Conservation (phyloP, 768 basidiomycete species). For the Rhodotorula toruloides region DNA sequence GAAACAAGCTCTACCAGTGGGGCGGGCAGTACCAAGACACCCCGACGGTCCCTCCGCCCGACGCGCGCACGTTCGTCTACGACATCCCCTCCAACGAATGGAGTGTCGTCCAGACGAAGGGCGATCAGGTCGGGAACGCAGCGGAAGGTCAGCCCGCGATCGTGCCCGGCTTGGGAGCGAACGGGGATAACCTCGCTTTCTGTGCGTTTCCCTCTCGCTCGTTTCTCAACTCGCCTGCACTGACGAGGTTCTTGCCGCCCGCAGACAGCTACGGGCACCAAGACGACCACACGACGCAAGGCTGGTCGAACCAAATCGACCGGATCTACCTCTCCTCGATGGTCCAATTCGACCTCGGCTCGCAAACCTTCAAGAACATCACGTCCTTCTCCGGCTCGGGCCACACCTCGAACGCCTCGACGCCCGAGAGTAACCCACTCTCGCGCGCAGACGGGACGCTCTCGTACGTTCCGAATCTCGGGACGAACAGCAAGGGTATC, state of each 20-base stretch:
- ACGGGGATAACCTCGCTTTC: slow-evolving; percentile 25
- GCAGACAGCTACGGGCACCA: slow-evolving; percentile 25
- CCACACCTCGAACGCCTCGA: slow-evolving; percentile 24
- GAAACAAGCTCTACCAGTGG: slow-evolving; percentile 24
- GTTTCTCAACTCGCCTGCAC: background rate
- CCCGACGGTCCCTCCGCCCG: slow-evolving; percentile 20
- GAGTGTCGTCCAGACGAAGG: slow-evolving; percentile 5
- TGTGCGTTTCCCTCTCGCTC: slow-evolving; percentile 6
- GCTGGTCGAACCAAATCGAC: slow-evolving; percentile 31
- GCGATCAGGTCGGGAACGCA: slow-evolving; percentile 13
- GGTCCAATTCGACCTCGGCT: slow-evolving; percentile 29
- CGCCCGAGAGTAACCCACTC: slow-evolving; percentile 19
- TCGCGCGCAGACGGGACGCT: slow-evolving; percentile 29
- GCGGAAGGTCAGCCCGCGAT: slow-evolving; percentile 24
- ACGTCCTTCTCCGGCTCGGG: slow-evolving; percentile 17
- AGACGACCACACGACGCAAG: slow-evolving; percentile 22
- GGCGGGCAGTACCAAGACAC: slow-evolving; percentile 24
- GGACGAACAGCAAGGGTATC: slow-evolving; percentile 23
- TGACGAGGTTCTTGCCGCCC: background rate
- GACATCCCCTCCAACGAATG: slow-evolving; percentile 15
- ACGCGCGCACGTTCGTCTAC: slow-evolving; percentile 10
- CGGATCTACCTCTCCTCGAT: slow-evolving; percentile 28
- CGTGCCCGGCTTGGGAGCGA: slow-evolving; percentile 5
- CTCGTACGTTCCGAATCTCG: slow-evolving; percentile 26
- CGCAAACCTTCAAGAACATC: slow-evolving; percentile 16